phyloP scores from a whole-genome alignment of 139 green algal species.

The Chlamydomonas sp. region DNA sequence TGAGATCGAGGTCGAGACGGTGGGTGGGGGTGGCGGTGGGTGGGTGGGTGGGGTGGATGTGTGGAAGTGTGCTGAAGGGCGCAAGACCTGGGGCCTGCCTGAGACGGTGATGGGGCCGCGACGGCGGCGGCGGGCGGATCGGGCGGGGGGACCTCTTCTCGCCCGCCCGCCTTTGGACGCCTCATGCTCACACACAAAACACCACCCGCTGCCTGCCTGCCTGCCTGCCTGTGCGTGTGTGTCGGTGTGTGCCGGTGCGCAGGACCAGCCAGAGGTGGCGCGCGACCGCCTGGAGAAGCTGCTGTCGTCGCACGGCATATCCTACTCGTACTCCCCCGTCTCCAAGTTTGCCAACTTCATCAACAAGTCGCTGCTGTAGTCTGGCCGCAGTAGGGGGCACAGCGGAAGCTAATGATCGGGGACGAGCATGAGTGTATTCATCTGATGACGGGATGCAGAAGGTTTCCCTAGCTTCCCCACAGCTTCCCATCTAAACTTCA shows the following conservation, averaged over 20 bases:
- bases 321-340: slow-evolving; percentile 58
- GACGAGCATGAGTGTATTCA: too few species aligned
- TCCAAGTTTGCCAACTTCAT: slow-evolving; percentile 79
- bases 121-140: too few species aligned
- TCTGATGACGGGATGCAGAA: too few species aligned
- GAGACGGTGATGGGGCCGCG: too few species aligned
- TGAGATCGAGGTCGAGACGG: slow-evolving; percentile 86
- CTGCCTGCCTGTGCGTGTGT: background rate
- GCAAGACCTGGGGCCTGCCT: background rate
- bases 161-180: too few species aligned
- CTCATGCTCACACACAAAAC: background rate
- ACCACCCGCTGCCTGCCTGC: background rate
- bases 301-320: slow-evolving; percentile 45
- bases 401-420: too few species aligned
- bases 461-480: too few species aligned
- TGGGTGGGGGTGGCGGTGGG: slow-evolving; percentile 23
- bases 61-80: background rate
- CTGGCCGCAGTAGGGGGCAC: too few species aligned
- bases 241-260: slow-evolving; percentile 7
- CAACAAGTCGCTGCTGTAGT: slow-evolving; percentile 41
- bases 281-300: slow-evolving; percentile 62
- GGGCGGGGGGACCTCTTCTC: too few species aligned
- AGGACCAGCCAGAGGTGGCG: slow-evolving; percentile 66
- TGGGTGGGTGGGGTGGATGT: background rate
- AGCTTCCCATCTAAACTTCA: too few species aligned